These are phyloP conservation scores for Entomortierella lignicola DNA, from an alignment of 192 early-diverging fungal genomes.

Conservation along the genomic window DNA sequence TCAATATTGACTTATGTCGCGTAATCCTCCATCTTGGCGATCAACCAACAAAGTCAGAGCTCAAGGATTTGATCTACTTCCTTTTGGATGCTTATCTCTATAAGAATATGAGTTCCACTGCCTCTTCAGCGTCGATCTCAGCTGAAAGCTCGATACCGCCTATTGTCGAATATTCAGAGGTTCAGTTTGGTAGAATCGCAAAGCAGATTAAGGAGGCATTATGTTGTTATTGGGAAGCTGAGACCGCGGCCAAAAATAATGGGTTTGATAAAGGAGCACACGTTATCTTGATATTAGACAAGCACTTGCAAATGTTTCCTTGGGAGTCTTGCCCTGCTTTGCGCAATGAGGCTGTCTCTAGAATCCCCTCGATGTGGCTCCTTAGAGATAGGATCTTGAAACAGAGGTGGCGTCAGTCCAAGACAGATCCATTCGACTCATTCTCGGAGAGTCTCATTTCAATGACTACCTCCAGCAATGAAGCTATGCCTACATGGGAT, in stretches of 20 bases:
- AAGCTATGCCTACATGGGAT: not conserved
- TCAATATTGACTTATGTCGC: slow-evolving; percentile 67
- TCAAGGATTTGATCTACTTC: slow-evolving; percentile 80
- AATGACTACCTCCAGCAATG: not conserved
- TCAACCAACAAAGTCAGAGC: slow-evolving; percentile 62
- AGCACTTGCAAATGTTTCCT: slow-evolving; percentile 84
- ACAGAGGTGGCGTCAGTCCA: slow-evolving; percentile 32
- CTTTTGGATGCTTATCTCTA: slow-evolving; percentile 71
- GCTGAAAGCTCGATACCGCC: not conserved
- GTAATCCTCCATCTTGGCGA: slow-evolving; percentile 68
- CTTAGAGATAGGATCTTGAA: slow-evolving; percentile 71
- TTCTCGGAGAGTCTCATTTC: not conserved
- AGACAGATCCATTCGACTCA: not conserved
- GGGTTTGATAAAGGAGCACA: slow-evolving; percentile 63
- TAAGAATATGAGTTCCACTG: slow-evolving; percentile 36
- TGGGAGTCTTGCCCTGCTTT: slow-evolving; percentile 89
- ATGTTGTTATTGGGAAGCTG: slow-evolving; percentile 15
- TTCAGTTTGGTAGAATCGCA: slow-evolving; percentile 32
- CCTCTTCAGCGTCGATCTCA: not conserved
- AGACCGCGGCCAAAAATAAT: slow-evolving; percentile 35
- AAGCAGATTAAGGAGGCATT: slow-evolving; percentile 38
- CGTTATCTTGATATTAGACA: slow-evolving; percentile 87
- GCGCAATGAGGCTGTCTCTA: slow-evolving; percentile 76
- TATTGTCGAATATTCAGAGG: slow-evolving; percentile 27
- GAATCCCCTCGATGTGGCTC: slow-evolving; percentile 82